Evolutionary conservation across 2,329 filamentous ascomycete species (phyloP).

Genomic region (Tolypocladium sp.): DNA sequence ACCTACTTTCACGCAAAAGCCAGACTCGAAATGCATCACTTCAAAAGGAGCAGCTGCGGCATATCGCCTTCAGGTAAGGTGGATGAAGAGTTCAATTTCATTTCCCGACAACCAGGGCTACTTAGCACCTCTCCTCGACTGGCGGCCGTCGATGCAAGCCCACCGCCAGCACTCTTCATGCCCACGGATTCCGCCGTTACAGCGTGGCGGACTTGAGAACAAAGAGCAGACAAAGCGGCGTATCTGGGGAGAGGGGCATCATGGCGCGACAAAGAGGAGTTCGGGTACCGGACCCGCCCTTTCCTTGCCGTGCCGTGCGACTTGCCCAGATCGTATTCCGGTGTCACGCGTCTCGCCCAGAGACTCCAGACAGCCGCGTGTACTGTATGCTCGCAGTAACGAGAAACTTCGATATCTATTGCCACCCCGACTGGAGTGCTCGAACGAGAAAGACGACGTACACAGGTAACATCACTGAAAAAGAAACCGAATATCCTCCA

Average conservation of each 20-base stretch:
- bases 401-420: background rate
- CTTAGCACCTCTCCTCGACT: background rate
- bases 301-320: background rate
- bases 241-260: background rate
- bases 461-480: background rate
- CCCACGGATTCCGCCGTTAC: background rate
- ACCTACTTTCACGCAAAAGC: background rate
- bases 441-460: background rate
- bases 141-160: background rate
- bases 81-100: background rate
- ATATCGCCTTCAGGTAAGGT: background rate
- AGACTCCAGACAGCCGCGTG: background rate
- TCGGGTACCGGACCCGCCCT: background rate
- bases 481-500: conserved; percentile 13
- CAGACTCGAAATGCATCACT: background rate
- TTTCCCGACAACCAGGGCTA: background rate
- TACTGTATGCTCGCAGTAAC: background rate
- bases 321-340: background rate
- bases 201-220: too few species aligned
- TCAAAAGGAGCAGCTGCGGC: too few species aligned
- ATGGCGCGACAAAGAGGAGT: background rate
- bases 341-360: background rate
- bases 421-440: background rate
- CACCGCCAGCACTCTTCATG: background rate
- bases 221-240: background rate